phyloP scores from a whole-genome alignment of 2,329 filamentous ascomycete species.

The Metarhizium brunneum region DNA sequence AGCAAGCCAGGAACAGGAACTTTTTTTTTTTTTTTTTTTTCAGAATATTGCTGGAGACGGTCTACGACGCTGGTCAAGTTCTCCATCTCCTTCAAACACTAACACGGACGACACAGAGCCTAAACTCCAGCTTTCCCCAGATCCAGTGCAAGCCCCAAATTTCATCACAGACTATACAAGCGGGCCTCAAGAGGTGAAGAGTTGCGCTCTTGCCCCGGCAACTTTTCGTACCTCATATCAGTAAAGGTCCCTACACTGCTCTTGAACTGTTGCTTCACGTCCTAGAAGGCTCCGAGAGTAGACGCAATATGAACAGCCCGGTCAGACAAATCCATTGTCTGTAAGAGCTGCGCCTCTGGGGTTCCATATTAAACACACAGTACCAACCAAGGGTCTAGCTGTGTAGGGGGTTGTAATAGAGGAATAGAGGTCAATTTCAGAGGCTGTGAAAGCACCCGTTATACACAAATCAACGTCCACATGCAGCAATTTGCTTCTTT shows the following conservation, averaged over 20 bases:
- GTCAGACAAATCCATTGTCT: neutral
- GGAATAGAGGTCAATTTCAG: too few species aligned
- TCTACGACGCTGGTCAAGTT: neutral
- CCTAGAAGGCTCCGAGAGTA: neutral
- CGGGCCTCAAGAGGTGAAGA: too few species aligned
- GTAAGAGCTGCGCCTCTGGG: neutral
- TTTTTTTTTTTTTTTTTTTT: neutral
- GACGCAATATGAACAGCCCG: neutral
- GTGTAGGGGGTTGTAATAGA: too few species aligned
- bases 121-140: neutral
- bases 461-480: too few species aligned
- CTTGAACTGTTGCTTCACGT: neutral
- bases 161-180: neutral
- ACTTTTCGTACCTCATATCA: too few species aligned
- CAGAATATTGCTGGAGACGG: neutral
- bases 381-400: too few species aligned
- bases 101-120: neutral
- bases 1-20: neutral
- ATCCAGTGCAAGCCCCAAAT: neutral
- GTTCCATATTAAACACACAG: neutral
- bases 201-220: too few species aligned
- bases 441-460: too few species aligned
- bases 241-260: neutral
- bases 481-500: too few species aligned
- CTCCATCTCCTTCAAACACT: neutral